Conservation (phyloP, 257 asterid species). For the Solanum commersonii region DNA sequence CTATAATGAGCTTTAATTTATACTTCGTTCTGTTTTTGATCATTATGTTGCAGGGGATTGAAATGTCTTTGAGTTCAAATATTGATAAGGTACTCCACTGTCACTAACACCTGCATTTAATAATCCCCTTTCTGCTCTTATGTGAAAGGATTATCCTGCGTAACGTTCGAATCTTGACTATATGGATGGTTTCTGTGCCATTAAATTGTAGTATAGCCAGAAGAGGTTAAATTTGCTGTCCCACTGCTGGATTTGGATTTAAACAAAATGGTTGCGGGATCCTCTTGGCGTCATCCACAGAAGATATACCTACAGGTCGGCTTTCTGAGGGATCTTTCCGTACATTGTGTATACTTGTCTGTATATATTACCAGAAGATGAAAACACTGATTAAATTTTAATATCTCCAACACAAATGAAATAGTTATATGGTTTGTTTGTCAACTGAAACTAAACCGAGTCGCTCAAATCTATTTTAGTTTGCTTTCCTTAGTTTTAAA, state of each 20-base stretch:
- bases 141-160: slow-evolving; percentile 2
- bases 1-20: background rate
- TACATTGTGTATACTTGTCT: background rate
- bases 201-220: slow-evolving; percentile 57
- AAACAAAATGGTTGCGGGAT: slow-evolving; percentile 68
- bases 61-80: slow-evolving; percentile 54
- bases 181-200: slow-evolving; percentile 26
- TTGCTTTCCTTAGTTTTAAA: background rate
- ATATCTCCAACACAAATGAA: background rate
- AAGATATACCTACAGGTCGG: slow-evolving; percentile 84
- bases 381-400: background rate
- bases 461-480: background rate
- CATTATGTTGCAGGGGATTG: slow-evolving; percentile 65
- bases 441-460: background rate
- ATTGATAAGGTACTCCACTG: slow-evolving; percentile 52
- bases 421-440: background rate
- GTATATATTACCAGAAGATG: background rate
- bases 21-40: background rate
- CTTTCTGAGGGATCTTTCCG: background rate
- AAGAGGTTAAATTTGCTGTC: slow-evolving; percentile 86
- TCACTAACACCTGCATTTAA: slow-evolving; percentile 2
- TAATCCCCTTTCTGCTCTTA: background rate
- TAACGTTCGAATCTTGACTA: slow-evolving; percentile 15
- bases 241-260: slow-evolving; percentile 80
- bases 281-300: slow-evolving; percentile 73